These are phyloP conservation scores for Zygotorulaspora sp. DNA, from an alignment of 805 yeast genomes.

Conservation along the genomic window DNA sequence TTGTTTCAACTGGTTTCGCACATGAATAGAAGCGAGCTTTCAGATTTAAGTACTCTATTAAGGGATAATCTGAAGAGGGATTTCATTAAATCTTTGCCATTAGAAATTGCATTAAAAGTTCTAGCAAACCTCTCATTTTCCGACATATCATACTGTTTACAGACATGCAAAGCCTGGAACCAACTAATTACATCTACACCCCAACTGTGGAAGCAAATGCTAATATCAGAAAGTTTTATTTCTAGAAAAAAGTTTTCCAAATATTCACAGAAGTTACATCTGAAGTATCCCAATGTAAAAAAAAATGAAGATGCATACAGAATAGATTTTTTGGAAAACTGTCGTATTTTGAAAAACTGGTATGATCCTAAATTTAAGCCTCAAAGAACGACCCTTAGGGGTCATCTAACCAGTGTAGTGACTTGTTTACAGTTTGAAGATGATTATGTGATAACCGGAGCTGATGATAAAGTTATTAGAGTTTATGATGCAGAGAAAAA, in stretches of 20 bases:
- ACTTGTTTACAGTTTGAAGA: slow-evolving; percentile 93
- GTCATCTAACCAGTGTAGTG: slow-evolving; percentile 77
- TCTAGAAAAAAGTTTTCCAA: slow-evolving; percentile 43
- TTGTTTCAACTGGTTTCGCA: slow-evolving; percentile 28
- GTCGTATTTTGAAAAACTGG: slow-evolving; percentile 70
- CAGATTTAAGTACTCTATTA: slow-evolving; percentile 30
- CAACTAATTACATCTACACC: slow-evolving; percentile 54
- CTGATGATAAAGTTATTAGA: slow-evolving; percentile 79
- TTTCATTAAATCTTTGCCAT: slow-evolving; percentile 62
- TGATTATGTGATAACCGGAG: slow-evolving; percentile 85
- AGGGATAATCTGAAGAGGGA: slow-evolving; percentile 59
- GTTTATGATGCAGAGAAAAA: slow-evolving; percentile 79
- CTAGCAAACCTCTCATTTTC: slow-evolving; percentile 58
- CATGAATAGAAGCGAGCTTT: slow-evolving; percentile 29
- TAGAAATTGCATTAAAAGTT: slow-evolving; percentile 65
- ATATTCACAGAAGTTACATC: slow-evolving; percentile 21
- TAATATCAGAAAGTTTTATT: slow-evolving; percentile 60
- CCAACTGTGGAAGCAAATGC: slow-evolving; percentile 64
- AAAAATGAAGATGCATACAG: slow-evolving; percentile 37
- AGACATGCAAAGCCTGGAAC: slow-evolving; percentile 70
- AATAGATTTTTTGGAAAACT: slow-evolving; percentile 45
- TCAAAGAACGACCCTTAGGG: slow-evolving; percentile 56
- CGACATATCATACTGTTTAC: slow-evolving; percentile 56
- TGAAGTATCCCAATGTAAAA: slow-evolving; percentile 28
- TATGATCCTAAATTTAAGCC: slow-evolving; percentile 69